Evolutionary conservation across 2,329 filamentous ascomycete species (phyloP), one percentile per base, ranked within the genome.

Genomic region (Magnaporthales sp.): DNA sequence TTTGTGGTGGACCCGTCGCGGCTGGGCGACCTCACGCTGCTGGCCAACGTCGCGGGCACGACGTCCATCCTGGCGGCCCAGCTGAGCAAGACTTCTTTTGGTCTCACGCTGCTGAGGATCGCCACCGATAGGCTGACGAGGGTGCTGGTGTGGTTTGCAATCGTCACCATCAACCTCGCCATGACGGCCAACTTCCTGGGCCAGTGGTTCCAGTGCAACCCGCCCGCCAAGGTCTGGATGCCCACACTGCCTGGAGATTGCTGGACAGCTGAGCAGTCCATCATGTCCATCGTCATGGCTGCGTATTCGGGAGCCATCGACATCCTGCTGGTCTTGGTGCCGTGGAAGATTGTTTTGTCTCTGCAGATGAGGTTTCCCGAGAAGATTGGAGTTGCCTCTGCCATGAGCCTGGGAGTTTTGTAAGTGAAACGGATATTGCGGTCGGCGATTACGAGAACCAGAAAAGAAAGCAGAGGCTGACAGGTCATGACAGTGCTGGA

Each of bases 21-120:
- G 63, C 62, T 63, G 22, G 60, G 32, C 26, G 31, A 26, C 26
- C 46, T 69, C 22, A 66, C 66, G 38, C 67, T 64, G 11, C 9
- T 66, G 30, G 62, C 38, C 62, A 66, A 66, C 64, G 51, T 64
- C 27, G 63, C 67, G 4, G 67, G 64, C 62, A 72, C 73, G 26
- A 68, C 74, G 31, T 73, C 75, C 15, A 72, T 79, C 58, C 66
- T 77, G 29, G 73, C 74, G 6, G 71, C 77, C 38, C 73, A 74
- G 22, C 77, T 74, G 74, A 77, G 75, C 68, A 79, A 79, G 68
- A 78, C 77, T 0, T 77, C 77, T 1, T 78, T 79, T 60, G 76
- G 74, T 5, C 62, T 78, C 3, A 77, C 76, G 2, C 70, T 78
- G 5, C 69, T 76, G 11, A 71, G 74, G 2, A 70, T 78, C 31